Base-by-base conservation (phyloP, 306 rosid genomes). In the Trifolium subterraneum region DNA sequence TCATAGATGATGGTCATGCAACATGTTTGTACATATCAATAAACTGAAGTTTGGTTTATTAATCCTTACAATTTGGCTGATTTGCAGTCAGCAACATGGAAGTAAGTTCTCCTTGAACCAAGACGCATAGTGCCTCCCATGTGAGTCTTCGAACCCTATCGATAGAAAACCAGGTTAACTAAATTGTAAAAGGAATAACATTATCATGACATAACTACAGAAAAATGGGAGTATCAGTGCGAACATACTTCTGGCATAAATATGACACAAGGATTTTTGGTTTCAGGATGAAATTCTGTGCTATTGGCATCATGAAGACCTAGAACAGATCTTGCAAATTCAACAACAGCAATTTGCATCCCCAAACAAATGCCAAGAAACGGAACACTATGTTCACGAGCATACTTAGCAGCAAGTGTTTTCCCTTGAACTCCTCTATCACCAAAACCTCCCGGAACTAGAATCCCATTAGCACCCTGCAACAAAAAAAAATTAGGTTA, bases 71-170 rank as follows among this genome's bases (percentile, higher is more conserved):
- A 77, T 80, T 85, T 87, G n/a, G 90, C 93, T 42, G 98, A 89
- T 85, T 87, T 87, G 87, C 84, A 86, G 72, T 85, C 92, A 64
- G 76, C 64, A 73, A 76, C 77, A 11, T 87, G 81, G 77, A 93
- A 93, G 74, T 73, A 82, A 38, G 98, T 93, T 84, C 87, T 93
- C 82, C 98, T 87, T 41, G 92, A 93, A 75, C 98, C 98, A 70
- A 90, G 89, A 11, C 98, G 96, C 98, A 93, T 93, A 35, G 98
- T 93, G 42, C 90, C 98, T 8, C 98, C 98, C 98, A 89, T 90
- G 62, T 87, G 97, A 59, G 98, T 90, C 86, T 82, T 93, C 11
- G 98, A 93, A 78, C 94, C 97, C 98, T 93, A 78, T 39, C 71
- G 47, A 45, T 8, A 47, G 56, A 41, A 78, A 80, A 45, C 41